Conservation (phyloP, 176 grass and related monocot species). For the Zoysia pacifica region DNA sequence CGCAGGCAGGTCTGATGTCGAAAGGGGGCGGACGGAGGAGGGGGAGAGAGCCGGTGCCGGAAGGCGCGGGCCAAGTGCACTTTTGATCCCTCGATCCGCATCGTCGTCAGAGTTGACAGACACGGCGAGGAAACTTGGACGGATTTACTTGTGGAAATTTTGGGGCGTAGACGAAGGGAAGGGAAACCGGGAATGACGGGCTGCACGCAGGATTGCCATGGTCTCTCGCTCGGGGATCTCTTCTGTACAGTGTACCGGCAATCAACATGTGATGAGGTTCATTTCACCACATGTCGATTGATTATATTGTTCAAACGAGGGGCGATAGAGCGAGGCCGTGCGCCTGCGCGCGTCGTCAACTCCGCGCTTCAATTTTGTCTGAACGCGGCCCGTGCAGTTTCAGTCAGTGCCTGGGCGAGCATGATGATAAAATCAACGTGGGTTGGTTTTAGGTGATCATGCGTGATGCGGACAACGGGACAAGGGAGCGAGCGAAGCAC, state of each 20-base stretch:
- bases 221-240: neutral
- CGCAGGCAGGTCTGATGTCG: neutral
- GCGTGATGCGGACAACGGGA: too few species aligned
- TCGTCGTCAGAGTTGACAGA: too few species aligned
- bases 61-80: too few species aligned
- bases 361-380: neutral
- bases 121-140: too few species aligned
- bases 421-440: neutral
- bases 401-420: neutral
- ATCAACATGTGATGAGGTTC: conserved; percentile 3
- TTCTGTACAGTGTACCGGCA: too few species aligned
- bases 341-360: neutral
- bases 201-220: neutral
- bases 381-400: neutral
- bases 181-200: neutral
- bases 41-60: too few species aligned
- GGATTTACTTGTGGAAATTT: too few species aligned
- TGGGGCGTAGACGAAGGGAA: too few species aligned
- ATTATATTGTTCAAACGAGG: too few species aligned
- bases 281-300: conserved; percentile 34
- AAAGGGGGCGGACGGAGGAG: neutral
- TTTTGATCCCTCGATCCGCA: too few species aligned
- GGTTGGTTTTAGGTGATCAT: neutral
- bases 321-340: too few species aligned
- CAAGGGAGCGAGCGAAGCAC: too few species aligned